Base-by-base conservation (phyloP, 768 basidiomycete species). In the Mycena rebaudengoi region DNA sequence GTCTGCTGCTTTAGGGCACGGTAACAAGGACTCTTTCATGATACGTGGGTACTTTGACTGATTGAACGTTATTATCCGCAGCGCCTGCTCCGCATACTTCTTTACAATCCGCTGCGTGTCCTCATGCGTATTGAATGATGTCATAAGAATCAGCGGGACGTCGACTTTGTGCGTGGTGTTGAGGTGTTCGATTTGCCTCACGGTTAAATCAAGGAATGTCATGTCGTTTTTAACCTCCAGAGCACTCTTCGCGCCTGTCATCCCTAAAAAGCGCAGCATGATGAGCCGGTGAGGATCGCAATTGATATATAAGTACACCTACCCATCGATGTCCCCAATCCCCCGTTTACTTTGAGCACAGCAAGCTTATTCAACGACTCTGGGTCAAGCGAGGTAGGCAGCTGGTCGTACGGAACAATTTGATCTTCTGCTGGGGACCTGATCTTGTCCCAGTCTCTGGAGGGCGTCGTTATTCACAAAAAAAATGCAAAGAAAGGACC, bases 71-170 rank as follows among this genome's bases (percentile, higher is more conserved):
- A 89, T 90, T 78, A 96, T 94, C 75, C 93, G 92, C 74, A 98
- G 86, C 74, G 95, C 92, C 80, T 96, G 95, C 80, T 95, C 91
- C 41, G 90, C 88, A 76, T 98, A 98, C 81, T 97, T 98, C 78
- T 97, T 94, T 79, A 96, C 94, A 84, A 98, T 94, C 66, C 94
- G 91, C 65, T 94, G 87, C 50, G 96, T 97, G 78, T 98, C 96
- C 29, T 97, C 94, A 76, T 96, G 93, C 16, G 96, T 98, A 83
- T 97, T 97, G 85, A 99, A 98, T 55, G 95, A 97, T 73, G 96
- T 97, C 97, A 98, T 97, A 73, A 98, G 88, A 80, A 98, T 91
- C 78, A 98, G 91, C 18, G 95, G 96, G 41, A 97, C 93, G 78
- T 97, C 91, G 77, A 94, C 89, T 64, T 86, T 86, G 73, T 88